Evolutionary conservation across 495 filamentous ascomycete species (phyloP), one percentile per base, ranked within the genome.

Genomic region (Penicillium canariense): DNA sequence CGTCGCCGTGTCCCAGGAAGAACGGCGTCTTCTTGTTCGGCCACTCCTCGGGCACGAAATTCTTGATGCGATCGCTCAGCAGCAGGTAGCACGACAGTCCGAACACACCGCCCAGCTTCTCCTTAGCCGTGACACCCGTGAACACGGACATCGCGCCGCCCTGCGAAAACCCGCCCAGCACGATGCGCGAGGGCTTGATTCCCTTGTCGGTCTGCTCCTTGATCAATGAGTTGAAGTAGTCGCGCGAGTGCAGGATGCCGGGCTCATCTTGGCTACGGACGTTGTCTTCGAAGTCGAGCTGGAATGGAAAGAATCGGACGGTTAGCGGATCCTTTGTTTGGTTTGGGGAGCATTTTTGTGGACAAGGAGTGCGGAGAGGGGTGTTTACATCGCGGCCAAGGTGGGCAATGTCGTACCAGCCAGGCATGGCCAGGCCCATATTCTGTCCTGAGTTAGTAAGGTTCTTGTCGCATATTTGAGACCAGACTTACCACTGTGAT

Each of bases 381-480:
- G 20, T 7, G 54, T 73, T 63, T 57, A 81, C 72, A 66, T 80
- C 71, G 58, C 66, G 62, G 27, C 68, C 65, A 9, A 69, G 63
- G 71, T 87, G 84, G 71, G 87, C 81, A 61, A 96, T 89, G 61
- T 96, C 90, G 66, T 92, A 96, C 93, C 93, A 96, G 17, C 87
- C 90, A 4, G 91, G 90, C 89, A 96, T 92, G 9, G 67, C 67
- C 86, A 90, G 87, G 28, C 91, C 90, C 34, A 80, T 73, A 67
- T 94, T 91, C 88, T 91, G 57, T 8, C 5, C 12, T 17, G 14
- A 34, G 45, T 45, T 34, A 20, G 30, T 15, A 25, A 18, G 6
- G 27, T 10, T 11, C 2, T 36, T 14, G 7, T 14, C 34, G 0
- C 32, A 9, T 7, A 9, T 20, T 14, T 10, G 5, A 32, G 14